Conservation (phyloP, 768 basidiomycete genomes). For the Auriscalpium vulgare region DNA sequence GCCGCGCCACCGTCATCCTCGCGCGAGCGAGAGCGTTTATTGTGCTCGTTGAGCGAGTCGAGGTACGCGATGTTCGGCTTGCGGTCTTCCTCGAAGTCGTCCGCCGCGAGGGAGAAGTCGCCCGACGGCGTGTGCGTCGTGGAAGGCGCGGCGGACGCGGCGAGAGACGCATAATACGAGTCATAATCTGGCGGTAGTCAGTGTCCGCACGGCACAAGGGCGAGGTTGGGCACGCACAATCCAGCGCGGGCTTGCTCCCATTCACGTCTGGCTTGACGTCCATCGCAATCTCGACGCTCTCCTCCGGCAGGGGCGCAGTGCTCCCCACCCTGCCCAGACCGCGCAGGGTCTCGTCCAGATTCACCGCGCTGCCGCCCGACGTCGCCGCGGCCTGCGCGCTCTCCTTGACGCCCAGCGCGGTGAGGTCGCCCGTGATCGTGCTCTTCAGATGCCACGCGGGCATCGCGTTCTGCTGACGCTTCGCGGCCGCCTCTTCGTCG, state of each 20-base stretch:
- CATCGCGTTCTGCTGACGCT: conserved; percentile 83
- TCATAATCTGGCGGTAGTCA: conserved; percentile 51
- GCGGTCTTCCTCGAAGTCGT: conserved; percentile 58
- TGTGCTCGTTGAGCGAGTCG: conserved; percentile 62
- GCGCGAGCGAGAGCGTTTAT: conserved; percentile 63
- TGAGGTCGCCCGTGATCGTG: conserved; percentile 89
- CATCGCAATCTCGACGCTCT: conserved; percentile 20
- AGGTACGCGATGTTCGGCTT: conserved; percentile 62
- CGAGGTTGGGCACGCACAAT: conserved; percentile 43
- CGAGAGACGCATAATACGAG: conserved; percentile 74
- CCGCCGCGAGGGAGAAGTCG: conserved; percentile 39
- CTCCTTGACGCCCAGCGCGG: conserved; percentile 77
- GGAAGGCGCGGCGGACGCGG: conserved; percentile 53
- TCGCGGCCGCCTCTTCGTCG: conserved; percentile 75
- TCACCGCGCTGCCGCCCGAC: conserved; percentile 18
- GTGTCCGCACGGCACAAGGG: background rate
- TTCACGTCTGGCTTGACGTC: conserved; percentile 40
- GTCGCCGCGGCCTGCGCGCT: conserved; percentile 40
- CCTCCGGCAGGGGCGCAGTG: conserved; percentile 29
- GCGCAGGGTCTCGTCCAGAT: conserved; percentile 56
- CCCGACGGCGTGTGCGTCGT: conserved; percentile 47
- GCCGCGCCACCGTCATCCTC: conserved; percentile 31
- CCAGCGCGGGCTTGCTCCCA: conserved; percentile 40
- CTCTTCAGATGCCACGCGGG: conserved; percentile 95
- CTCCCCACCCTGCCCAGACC: conserved; percentile 40